Percentiles rank a stretch among this genome's conserved stretches.
These are phyloP conservation scores for Neurospora sp. DNA, from an alignment of 495 filamentous ascomycete species.

Conservation along the genomic window DNA sequence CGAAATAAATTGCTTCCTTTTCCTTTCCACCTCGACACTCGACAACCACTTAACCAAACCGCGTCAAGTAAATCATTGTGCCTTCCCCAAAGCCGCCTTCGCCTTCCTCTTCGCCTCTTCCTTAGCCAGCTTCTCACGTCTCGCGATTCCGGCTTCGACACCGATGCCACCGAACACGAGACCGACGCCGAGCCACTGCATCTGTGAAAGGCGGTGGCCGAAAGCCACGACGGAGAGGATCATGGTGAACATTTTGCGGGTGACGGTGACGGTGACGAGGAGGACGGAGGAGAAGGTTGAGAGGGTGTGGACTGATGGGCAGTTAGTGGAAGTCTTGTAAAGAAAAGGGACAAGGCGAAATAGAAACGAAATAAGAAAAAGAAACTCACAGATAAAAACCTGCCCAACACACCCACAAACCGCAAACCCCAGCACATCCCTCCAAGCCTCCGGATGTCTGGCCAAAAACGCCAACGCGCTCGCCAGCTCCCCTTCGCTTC, in stretches of 20 bases:
- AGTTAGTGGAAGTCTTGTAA: background rate
- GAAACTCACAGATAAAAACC: constrained; percentile 76
- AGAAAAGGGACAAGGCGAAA: background rate
- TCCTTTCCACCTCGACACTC: background rate
- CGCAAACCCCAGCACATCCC: constrained; percentile 81
- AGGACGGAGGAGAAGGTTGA: constrained; percentile 83
- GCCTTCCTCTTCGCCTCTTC: constrained; percentile 52
- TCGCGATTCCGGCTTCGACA: constrained; percentile 73
- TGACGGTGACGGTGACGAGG: constrained; percentile 93
- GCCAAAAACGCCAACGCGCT: constrained; percentile 72
- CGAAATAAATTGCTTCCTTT: background rate
- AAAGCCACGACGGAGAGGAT: constrained; percentile 91
- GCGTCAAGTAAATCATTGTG: constrained; percentile 6
- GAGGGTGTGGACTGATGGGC: constrained; percentile 67
- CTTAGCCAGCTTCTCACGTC: constrained; percentile 77
- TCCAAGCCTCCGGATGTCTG: constrained; percentile 65
- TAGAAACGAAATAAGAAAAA: background rate
- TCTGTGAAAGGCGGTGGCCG: constrained; percentile 70
- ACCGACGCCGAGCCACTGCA: constrained; percentile 83
- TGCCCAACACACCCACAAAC: constrained; percentile 91
- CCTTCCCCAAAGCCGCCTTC: constrained; percentile 29
- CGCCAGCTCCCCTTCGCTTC: constrained; percentile 57
- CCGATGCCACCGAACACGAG: constrained; percentile 95
- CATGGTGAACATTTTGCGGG: constrained; percentile 98
- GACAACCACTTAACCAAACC: background rate